Conservation (phyloP, 108 stramenopile genomes). For the Cyclotella atomus region DNA sequence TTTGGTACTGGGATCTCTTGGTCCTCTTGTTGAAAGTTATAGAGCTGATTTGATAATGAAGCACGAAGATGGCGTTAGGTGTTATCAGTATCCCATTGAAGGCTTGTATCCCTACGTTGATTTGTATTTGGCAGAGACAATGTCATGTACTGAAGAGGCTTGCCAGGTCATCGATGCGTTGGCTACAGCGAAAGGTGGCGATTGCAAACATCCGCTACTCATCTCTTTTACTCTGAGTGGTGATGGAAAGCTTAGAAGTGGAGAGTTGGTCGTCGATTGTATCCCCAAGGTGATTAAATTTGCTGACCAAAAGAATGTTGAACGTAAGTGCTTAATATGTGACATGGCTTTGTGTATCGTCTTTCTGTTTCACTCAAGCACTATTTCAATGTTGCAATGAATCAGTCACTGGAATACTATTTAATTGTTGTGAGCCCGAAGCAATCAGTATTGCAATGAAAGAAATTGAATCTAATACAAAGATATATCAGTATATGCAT, state of each 20-base stretch:
- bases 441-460: conserved; percentile 70
- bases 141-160: conserved; percentile 77
- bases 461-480: conserved; percentile 34
- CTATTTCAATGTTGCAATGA: neutral
- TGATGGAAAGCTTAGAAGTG: conserved; percentile 65
- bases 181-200: neutral
- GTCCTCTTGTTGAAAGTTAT: conserved; percentile 80
- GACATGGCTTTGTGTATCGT: neutral
- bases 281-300: conserved; percentile 48
- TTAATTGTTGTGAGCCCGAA: conserved; percentile 87
- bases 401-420: conserved; percentile 59
- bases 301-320: conserved; percentile 21
- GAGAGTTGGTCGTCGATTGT: conserved; percentile 47
- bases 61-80: conserved; percentile 60
- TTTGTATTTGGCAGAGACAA: conserved; percentile 79
- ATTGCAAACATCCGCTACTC: conserved; percentile 48
- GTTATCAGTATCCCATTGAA: conserved; percentile 50
- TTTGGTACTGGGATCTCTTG: conserved; percentile 73
- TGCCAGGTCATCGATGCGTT: conserved; percentile 74
- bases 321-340: conserved; percentile 35
- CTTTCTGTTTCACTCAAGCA: neutral
- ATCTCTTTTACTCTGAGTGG: conserved; percentile 74
- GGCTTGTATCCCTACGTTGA: conserved; percentile 72
- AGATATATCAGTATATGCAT: conserved; percentile 27
- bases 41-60: conserved; percentile 71